phyloP scores from a whole-genome alignment of 2,329 filamentous ascomycete species.

The Hypocrella siamensis region DNA sequence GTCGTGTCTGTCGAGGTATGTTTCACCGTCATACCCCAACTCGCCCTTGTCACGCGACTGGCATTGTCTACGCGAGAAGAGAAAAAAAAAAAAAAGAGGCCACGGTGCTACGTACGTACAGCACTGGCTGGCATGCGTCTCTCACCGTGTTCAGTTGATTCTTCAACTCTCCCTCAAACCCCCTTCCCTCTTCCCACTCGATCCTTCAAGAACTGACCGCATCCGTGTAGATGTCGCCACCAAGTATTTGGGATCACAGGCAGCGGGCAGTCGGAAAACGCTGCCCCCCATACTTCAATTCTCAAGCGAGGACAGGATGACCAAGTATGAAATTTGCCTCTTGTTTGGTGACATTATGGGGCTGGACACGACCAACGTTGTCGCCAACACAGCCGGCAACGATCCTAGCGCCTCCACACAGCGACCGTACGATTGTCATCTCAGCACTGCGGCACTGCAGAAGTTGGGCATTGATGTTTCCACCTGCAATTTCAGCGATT shows the following conservation, averaged over 20 bases:
- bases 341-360: slow-evolving; percentile 67
- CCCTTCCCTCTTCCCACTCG: too few species aligned
- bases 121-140: too few species aligned
- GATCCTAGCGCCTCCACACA: slow-evolving; percentile 57
- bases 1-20: slow-evolving; percentile 54
- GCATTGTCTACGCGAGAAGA: background rate
- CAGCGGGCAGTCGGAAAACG: slow-evolving; percentile 26
- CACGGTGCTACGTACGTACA: too few species aligned
- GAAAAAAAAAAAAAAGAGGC: too few species aligned
- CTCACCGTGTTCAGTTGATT: background rate
- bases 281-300: slow-evolving; percentile 68
- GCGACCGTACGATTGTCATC: slow-evolving; percentile 75
- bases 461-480: slow-evolving; percentile 60
- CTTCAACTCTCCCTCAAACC: too few species aligned
- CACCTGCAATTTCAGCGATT: slow-evolving; percentile 60
- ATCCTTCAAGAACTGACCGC: too few species aligned
- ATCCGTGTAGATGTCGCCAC: slow-evolving; percentile 44
- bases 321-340: slow-evolving; percentile 80
- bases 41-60: background rate
- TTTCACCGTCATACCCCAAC: slow-evolving; percentile 6
- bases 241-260: slow-evolving; percentile 43
- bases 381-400: slow-evolving; percentile 54
- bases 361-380: slow-evolving; percentile 51
- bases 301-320: slow-evolving; percentile 71
- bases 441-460: slow-evolving; percentile 60